phyloP scores from a whole-genome alignment of 2,329 filamentous ascomycete genomes.

The Hysterium pulicare region DNA sequence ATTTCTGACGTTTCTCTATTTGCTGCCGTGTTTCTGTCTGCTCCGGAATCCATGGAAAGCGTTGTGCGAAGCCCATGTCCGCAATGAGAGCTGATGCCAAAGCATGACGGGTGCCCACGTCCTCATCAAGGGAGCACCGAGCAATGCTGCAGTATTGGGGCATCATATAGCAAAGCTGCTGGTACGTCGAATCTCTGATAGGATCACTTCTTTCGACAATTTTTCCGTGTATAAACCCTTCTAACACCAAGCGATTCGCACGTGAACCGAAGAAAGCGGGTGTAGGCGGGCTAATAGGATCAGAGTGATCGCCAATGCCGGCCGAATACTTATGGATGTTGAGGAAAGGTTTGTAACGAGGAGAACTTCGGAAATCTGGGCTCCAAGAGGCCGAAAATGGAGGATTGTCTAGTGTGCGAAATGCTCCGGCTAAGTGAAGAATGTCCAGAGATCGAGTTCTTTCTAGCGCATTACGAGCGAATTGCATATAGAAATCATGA shows the following conservation, averaged over 20 bases:
- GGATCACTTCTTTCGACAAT: not conserved
- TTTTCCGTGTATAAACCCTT: not conserved
- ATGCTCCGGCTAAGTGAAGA: conserved; percentile 1
- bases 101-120: not conserved
- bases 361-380: not conserved
- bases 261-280: not conserved
- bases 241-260: not conserved
- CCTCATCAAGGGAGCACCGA: not conserved
- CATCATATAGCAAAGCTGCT: conserved; percentile 1
- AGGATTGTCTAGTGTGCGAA: not conserved
- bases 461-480: not conserved
- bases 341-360: conserved; percentile 1
- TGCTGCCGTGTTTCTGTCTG: not conserved
- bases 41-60: not conserved
- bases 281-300: not conserved
- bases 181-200: not conserved
- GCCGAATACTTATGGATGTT: not conserved
- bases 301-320: not conserved
- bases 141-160: not conserved
- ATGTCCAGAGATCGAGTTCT: not conserved
- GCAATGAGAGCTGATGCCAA: not conserved
- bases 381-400: not conserved
- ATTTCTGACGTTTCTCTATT: not conserved
- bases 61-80: not conserved
- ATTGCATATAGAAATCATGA: not conserved